Conservation (phyloP, 805 yeast species). For the Kuraishia molischiana region DNA sequence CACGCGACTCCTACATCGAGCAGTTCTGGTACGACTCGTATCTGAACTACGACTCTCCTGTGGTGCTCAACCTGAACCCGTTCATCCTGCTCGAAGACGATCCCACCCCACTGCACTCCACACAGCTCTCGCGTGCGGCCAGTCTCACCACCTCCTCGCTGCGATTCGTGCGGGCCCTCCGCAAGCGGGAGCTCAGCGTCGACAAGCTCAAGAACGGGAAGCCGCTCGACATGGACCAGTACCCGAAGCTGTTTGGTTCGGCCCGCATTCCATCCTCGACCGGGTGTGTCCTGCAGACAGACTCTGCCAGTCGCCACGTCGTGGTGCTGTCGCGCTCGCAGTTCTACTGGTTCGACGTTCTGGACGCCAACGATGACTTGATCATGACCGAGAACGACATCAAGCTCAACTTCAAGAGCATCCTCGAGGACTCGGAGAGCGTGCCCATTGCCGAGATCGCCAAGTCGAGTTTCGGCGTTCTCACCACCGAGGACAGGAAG, state of each 20-base stretch:
- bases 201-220: slow-evolving; percentile 54
- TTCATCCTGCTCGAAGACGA: slow-evolving; percentile 87
- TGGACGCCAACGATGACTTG: slow-evolving; percentile 63
- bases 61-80: slow-evolving; percentile 86
- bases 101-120: slow-evolving; percentile 58
- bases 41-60: slow-evolving; percentile 78
- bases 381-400: slow-evolving; percentile 69
- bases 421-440: slow-evolving; percentile 59
- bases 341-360: slow-evolving; percentile 91
- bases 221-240: slow-evolving; percentile 86
- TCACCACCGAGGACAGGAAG: slow-evolving; percentile 84
- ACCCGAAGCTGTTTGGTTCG: slow-evolving; percentile 77
- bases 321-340: slow-evolving; percentile 79
- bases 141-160: slow-evolving; percentile 67
- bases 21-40: slow-evolving; percentile 94
- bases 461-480: slow-evolving; percentile 75
- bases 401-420: slow-evolving; percentile 63
- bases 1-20: slow-evolving; percentile 75
- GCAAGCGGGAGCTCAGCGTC: slow-evolving; percentile 63
- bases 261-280: slow-evolving; percentile 74
- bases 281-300: slow-evolving; percentile 84
- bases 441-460: slow-evolving; percentile 51
- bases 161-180: slow-evolving; percentile 70
- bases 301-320: slow-evolving; percentile 64
- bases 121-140: slow-evolving; percentile 75